Evolutionary conservation across 768 basidiomycete genomes (phyloP).

Genomic region (Lactarius tabidus): DNA sequence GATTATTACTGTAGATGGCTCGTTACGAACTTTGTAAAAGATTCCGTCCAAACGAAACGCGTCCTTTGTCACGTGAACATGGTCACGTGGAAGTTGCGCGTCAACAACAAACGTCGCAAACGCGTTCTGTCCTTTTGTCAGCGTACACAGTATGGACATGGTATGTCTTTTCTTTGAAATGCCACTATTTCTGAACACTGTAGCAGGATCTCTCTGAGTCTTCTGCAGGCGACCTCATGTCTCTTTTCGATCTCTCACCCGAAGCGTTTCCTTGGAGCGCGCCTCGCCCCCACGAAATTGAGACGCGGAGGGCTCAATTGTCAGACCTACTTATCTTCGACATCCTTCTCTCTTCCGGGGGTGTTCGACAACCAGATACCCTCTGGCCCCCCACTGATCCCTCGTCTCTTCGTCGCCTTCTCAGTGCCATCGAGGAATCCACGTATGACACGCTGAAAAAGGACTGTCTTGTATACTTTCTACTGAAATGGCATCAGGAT

Average conservation of each 20-base stretch:
- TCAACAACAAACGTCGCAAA: neutral
- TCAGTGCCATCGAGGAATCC: constrained; percentile 57
- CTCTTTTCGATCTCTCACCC: constrained; percentile 49
- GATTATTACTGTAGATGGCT: constrained; percentile 19
- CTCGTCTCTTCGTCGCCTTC: constrained; percentile 48
- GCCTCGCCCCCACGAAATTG: constrained; percentile 52
- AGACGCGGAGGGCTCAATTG: constrained; percentile 56
- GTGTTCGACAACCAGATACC: constrained; percentile 52
- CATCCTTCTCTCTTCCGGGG: constrained; percentile 61
- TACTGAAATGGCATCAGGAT: constrained; percentile 77
- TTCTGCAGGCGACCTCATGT: constrained; percentile 17
- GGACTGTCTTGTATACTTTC: constrained; percentile 74
- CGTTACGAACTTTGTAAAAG: neutral
- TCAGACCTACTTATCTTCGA: constrained; percentile 69
- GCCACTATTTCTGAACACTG: neutral
- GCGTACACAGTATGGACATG: neutral
- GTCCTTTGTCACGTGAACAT: neutral
- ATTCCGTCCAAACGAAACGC: neutral
- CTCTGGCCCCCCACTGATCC: constrained; percentile 67
- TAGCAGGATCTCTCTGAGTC: constrained; percentile 14
- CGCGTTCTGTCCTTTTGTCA: neutral
- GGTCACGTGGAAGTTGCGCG: neutral
- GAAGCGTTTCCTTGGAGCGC: constrained; percentile 57
- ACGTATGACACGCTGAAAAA: constrained; percentile 73
- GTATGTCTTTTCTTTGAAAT: constrained; percentile 1